Evolutionary conservation across 1,284 basidiomycete species (phyloP), one percentile per base, ranked within the genome.

Genomic region (Cutaneotrichosporon dermatis): DNA sequence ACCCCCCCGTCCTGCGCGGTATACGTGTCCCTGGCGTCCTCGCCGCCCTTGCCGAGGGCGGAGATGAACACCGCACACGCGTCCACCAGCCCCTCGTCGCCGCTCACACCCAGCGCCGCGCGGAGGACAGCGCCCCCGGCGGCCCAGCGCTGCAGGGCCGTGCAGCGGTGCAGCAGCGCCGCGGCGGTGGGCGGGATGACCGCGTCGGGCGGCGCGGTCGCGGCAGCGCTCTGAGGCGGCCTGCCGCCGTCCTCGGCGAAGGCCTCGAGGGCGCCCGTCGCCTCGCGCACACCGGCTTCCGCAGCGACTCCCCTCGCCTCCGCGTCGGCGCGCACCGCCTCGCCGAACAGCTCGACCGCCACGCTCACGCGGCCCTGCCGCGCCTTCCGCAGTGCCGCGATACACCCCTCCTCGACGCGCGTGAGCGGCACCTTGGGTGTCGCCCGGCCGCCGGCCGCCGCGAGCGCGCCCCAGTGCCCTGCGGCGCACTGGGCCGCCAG

Each of bases 391-490:
- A 62, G 57, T 1, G 46, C 46, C 3, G 46, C 4, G 34, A 49
- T 49, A 12, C 46, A 49, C 33, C 12, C 46, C 33, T 36, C 46
- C 46, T 49, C 46, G 10, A 49, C 13, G 10, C 11, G 6, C 13
- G 46, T 49, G 33, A 35, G 6, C 3, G 46, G 34, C 3, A 49
- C 34, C 12, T 13, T 34, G 9, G 6, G 33, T 49, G 33, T 40
- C 39, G 49, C 6, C 42, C 53, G 33, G 44, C 39, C 34, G 4
- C 37, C 43, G 33, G 40, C 46, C 10, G 41, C 40, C 1, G 54
- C 15, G 13, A 64, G 57, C 3, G 57, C 54, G n/a, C 58, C 59
- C 62, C 62, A 64, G 48, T 59, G 51, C 0, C 57, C 51, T 0
- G 49, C 53, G 3, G 62, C 57, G 45, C 62, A 64, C 4, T 57